Evolutionary conservation across 2,329 filamentous ascomycete species (phyloP), one percentile per base, ranked within the genome.

Genomic region (Aureobasidium sp.): DNA sequence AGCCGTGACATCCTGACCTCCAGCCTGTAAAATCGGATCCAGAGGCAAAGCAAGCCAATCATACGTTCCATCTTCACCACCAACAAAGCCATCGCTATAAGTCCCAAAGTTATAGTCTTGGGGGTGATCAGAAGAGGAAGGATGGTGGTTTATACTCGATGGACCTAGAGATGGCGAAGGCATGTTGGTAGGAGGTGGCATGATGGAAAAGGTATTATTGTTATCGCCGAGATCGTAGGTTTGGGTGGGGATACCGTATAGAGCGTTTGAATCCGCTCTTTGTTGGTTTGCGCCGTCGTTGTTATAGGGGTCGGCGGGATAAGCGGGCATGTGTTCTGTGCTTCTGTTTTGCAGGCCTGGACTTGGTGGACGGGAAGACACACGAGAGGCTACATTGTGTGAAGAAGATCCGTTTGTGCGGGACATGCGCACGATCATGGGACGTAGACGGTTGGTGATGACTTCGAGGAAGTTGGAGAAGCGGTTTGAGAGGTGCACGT

Each of bases 391-490:
- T 2, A 29, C 24, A n/a, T 41, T 24, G 26, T 9, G 8, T 0
- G 20, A 46, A 29, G 36, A 15, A n/a, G 81, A 76, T 51, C 80
- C 79, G 60, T 76, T 77, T 5, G 80, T 80, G 26, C 57, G 37
- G 9, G 81, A 77, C 63, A 85, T 81, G 32, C 82, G 81, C 26
- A 86, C 77, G 68, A 94, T 90, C 7, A 88, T 83, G 67, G 87
- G 86, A 60, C 89, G 84, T 65, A 93, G 80, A 27, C 89, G 82
- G 64, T 87, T 86, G 0, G 88, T 92, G 44, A 94, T 77, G 1
- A 87, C 89, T 69, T 92, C 87, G n/a, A 93, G 83, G 52, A 93
- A 82, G 69, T 92, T 89, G 20, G 90, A 89, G 68, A 94, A 94
- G 8, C 89, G 84, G 63, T 89, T 91, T n/a, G 88, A 89, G 5